Conservation (phyloP, 352 stramenopile genomes). For the Phytophthora sojae region DNA sequence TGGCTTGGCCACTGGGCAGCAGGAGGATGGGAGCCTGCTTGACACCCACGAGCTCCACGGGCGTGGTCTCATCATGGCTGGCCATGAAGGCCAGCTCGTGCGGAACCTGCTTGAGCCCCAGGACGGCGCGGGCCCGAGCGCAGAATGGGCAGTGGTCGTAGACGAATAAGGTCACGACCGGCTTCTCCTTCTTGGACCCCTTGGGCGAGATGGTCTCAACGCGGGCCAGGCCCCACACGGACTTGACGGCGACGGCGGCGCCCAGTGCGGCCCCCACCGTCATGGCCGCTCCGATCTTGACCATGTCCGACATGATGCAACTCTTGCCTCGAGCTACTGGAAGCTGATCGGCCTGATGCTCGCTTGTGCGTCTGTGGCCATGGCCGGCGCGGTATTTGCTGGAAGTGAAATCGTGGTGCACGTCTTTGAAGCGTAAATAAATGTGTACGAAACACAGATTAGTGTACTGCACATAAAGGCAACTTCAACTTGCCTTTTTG, state of each 20-base stretch:
- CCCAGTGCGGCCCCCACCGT: conserved; percentile 58
- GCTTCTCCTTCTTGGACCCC: conserved; percentile 17
- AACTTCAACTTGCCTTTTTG: conserved; percentile 1
- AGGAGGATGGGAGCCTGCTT: conserved; percentile 67
- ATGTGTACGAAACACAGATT: not conserved
- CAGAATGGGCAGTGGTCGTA: conserved; percentile 73
- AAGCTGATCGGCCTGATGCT: not conserved
- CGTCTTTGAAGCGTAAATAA: not conserved
- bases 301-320: conserved; percentile 47
- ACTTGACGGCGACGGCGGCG: conserved; percentile 34
- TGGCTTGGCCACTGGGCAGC: conserved; percentile 45
- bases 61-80: conserved; percentile 65
- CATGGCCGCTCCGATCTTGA: conserved; percentile 55
- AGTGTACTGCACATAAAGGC: not conserved
- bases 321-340: not conserved
- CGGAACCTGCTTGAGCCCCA: conserved; percentile 57
- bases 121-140: conserved; percentile 59
- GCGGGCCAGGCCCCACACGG: conserved; percentile 30
- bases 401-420: not conserved
- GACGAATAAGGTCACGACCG: conserved; percentile 50
- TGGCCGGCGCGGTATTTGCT: too few relatives aligned
- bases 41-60: conserved; percentile 53
- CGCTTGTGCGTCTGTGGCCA: not conserved
- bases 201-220: conserved; percentile 21
- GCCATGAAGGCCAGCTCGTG: conserved; percentile 54